Evolutionary conservation across 495 filamentous ascomycete species (phyloP).

Genomic region (Aspergillus coremiiformis): DNA sequence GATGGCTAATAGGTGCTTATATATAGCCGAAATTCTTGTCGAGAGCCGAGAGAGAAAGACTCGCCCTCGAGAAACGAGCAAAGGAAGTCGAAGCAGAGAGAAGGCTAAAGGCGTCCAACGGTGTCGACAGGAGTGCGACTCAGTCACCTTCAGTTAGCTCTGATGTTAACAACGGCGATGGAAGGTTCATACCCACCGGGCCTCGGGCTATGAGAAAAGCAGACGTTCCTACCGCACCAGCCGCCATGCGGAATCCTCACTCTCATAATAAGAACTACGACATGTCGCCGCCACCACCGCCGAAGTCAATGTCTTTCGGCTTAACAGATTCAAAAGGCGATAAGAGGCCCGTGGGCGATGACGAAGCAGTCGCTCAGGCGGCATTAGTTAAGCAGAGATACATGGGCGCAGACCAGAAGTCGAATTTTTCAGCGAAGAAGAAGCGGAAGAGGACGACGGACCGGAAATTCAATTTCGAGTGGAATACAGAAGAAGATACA

Average conservation of each 20-base stretch:
- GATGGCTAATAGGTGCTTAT: slow-evolving; percentile 17
- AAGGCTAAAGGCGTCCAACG: slow-evolving; percentile 31
- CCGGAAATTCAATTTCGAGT: slow-evolving; percentile 99
- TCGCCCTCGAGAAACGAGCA: slow-evolving; percentile 75
- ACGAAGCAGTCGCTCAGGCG: slow-evolving; percentile 60
- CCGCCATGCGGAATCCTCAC: slow-evolving; percentile 40
- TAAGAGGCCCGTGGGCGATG: slow-evolving; percentile 41
- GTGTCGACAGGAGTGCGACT: slow-evolving; percentile 20
- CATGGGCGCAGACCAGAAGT: slow-evolving; percentile 85
- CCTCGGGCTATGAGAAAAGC: slow-evolving; percentile 65
- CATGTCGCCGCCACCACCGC: slow-evolving; percentile 46
- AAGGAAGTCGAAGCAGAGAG: slow-evolving; percentile 75
- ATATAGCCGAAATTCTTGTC: slow-evolving; percentile 82
- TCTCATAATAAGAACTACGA: slow-evolving; percentile 42
- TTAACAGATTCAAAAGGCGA: slow-evolving; percentile 35
- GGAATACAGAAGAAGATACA: slow-evolving; percentile 95
- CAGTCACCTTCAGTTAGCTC: slow-evolving; percentile 6
- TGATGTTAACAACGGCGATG: slow-evolving; percentile 19
- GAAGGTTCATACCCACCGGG: slow-evolving; percentile 58
- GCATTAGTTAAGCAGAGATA: slow-evolving; percentile 74
- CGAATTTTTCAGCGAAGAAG: slow-evolving; percentile 92
- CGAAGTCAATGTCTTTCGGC: slow-evolving; percentile 35
- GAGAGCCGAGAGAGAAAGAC: slow-evolving; percentile 78
- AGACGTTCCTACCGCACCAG: slow-evolving; percentile 47
- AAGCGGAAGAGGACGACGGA: slow-evolving; percentile 89